phyloP scores from a whole-genome alignment of 2,329 filamentous ascomycete genomes.

The Fusarium avenaceum region DNA sequence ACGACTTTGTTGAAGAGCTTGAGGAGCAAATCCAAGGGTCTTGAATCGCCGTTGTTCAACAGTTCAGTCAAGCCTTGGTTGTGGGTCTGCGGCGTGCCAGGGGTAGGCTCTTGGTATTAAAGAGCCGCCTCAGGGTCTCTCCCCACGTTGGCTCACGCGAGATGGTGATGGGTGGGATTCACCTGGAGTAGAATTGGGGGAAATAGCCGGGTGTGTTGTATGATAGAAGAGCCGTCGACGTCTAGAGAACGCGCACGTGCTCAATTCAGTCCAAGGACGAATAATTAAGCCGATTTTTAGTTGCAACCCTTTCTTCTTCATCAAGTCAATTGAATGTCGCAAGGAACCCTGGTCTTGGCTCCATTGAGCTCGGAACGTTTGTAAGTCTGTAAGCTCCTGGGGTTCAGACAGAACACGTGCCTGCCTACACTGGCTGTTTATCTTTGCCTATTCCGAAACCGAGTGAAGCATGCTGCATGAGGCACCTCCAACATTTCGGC shows the following conservation, averaged over 20 bases:
- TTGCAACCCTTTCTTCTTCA: slow-evolving; percentile 18
- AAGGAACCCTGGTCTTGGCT: slow-evolving; percentile 25
- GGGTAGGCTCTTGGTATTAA: slow-evolving; percentile 29
- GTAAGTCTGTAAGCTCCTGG: slow-evolving; percentile 24
- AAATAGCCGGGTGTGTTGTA: slow-evolving; percentile 22
- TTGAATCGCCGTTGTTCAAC: slow-evolving; percentile 35
- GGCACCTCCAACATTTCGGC: slow-evolving; percentile 22
- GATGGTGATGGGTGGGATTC: slow-evolving; percentile 49
- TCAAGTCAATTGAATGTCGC: slow-evolving; percentile 16
- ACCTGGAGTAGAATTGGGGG: slow-evolving; percentile 23
- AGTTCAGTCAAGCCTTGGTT: slow-evolving; percentile 30
- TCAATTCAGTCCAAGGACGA: slow-evolving; percentile 39
- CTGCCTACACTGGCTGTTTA: slow-evolving; percentile 42
- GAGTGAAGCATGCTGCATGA: slow-evolving; percentile 7
- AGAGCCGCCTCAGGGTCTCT: slow-evolving; percentile 38
- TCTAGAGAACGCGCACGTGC: slow-evolving; percentile 45
- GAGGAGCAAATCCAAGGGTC: slow-evolving; percentile 24
- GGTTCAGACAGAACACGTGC: slow-evolving; percentile 45
- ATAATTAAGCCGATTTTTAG: slow-evolving; percentile 30
- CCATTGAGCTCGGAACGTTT: slow-evolving; percentile 6
- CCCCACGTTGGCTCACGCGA: slow-evolving; percentile 47
- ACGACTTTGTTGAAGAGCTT: slow-evolving; percentile 12
- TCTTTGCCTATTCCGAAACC: slow-evolving; percentile 24
- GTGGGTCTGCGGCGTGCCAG: slow-evolving; percentile 35
- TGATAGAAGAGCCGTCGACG: slow-evolving; percentile 23